Conservation (phyloP, 345 rosid species). For the Eucalyptus sp. region DNA sequence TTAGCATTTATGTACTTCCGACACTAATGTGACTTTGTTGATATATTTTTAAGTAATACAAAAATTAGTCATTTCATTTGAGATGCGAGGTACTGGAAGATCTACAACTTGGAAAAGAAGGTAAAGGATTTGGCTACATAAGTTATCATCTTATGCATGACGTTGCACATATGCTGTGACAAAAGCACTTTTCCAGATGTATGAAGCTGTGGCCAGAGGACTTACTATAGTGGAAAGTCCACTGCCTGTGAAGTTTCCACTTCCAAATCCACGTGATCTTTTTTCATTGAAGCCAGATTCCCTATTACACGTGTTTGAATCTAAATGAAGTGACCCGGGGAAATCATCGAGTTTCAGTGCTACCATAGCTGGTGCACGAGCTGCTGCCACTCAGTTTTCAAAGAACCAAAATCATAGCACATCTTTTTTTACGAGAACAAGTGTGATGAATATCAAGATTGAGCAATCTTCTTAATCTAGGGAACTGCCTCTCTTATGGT, state of each 20-base stretch:
- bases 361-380: slow-evolving; percentile 76
- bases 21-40: not conserved
- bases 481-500: too few relatives aligned
- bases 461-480: too few relatives aligned
- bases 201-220: slow-evolving; percentile 63
- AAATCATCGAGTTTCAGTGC: slow-evolving; percentile 41
- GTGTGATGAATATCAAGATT: not conserved
- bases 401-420: slow-evolving; percentile 12
- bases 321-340: slow-evolving; percentile 20
- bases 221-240: slow-evolving; percentile 37
- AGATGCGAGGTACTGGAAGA: slow-evolving; percentile 72
- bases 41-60: not conserved
- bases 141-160: not conserved
- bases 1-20: not conserved
- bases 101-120: slow-evolving; percentile 88
- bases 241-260: slow-evolving; percentile 46
- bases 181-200: slow-evolving; percentile 7
- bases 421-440: not conserved
- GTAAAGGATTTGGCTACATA: slow-evolving; percentile 9
- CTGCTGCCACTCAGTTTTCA: slow-evolving; percentile 66
- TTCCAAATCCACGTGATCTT: slow-evolving; percentile 34
- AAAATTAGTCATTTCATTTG: slow-evolving; percentile 71
- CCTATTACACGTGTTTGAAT: slow-evolving; percentile 4
- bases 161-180: not conserved
- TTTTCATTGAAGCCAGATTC: slow-evolving; percentile 76